phyloP scores from a whole-genome alignment of 345 rosid genomes.

The Dipteronia dyeriana region DNA sequence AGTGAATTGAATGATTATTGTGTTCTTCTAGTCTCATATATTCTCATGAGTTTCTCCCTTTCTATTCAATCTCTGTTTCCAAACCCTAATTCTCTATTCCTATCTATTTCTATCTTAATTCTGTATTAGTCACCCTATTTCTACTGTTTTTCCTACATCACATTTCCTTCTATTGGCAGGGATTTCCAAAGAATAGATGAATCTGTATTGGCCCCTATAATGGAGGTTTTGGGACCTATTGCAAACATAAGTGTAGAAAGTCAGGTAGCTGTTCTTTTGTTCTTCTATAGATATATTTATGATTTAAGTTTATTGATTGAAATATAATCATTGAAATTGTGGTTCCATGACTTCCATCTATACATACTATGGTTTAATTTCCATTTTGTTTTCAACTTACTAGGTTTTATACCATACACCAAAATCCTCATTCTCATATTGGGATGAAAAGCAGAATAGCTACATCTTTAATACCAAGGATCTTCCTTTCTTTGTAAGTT shows the following conservation, averaged over 20 bases:
- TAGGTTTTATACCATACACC: constrained; percentile 96
- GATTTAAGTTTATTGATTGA: background rate
- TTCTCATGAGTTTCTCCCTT: too few species aligned
- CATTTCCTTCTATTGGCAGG: constrained; percentile 48
- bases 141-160: too few species aligned
- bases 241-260: constrained; percentile 91
- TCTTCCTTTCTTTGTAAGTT: constrained; percentile 91
- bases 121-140: too few species aligned
- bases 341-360: too few species aligned
- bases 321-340: constrained; percentile 2
- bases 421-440: constrained; percentile 73
- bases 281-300: constrained; percentile 1
- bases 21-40: too few species aligned
- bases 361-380: constrained; percentile 7
- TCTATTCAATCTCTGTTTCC: too few species aligned
- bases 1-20: too few species aligned
- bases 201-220: constrained; percentile 57
- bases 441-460: constrained; percentile 76
- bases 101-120: too few species aligned
- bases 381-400: constrained; percentile 12
- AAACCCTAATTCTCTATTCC: too few species aligned
- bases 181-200: constrained; percentile 72
- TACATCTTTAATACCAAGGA: constrained; percentile 66
- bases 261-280: constrained; percentile 51
- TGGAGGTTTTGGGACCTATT: constrained; percentile 67